Conservation (phyloP, 202 grass and related monocot species). For the Elaeis oleifera region DNA sequence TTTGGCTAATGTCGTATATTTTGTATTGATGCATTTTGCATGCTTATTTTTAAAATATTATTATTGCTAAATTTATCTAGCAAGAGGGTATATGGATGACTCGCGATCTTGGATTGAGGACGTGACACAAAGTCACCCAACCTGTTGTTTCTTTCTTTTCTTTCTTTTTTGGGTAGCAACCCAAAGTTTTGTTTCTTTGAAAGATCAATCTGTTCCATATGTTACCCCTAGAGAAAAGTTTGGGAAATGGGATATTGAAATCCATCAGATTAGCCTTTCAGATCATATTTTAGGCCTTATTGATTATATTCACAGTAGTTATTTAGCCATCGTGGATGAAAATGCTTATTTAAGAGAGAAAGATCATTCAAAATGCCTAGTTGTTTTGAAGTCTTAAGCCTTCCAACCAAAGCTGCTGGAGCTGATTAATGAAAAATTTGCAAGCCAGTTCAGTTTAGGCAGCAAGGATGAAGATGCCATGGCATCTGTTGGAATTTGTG, state of each 20-base stretch:
- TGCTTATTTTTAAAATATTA: no score
- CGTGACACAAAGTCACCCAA: no score
- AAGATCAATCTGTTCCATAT: constrained; percentile 34
- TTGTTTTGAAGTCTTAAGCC: constrained; percentile 26
- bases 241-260: constrained; percentile 31
- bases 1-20: no score
- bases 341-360: constrained; percentile 34
- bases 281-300: constrained; percentile 43
- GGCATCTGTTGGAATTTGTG: constrained; percentile 46
- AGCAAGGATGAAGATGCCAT: constrained; percentile 31
- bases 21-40: no score
- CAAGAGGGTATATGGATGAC: no score
- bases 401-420: constrained; percentile 58
- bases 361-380: constrained; percentile 18
- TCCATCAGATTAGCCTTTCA: constrained; percentile 50
- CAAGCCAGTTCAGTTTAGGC: constrained; percentile 19
- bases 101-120: no score
- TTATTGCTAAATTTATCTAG: no score
- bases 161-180: no score
- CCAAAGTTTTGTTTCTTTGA: constrained; percentile 9
- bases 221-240: constrained; percentile 23
- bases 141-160: no score
- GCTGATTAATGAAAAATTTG: constrained; percentile 40
- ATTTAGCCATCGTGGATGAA: constrained; percentile 42
- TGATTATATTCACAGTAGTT: constrained; percentile 35